Conservation (phyloP, 2,329 filamentous ascomycete genomes). For the Fusarium torreyae region DNA sequence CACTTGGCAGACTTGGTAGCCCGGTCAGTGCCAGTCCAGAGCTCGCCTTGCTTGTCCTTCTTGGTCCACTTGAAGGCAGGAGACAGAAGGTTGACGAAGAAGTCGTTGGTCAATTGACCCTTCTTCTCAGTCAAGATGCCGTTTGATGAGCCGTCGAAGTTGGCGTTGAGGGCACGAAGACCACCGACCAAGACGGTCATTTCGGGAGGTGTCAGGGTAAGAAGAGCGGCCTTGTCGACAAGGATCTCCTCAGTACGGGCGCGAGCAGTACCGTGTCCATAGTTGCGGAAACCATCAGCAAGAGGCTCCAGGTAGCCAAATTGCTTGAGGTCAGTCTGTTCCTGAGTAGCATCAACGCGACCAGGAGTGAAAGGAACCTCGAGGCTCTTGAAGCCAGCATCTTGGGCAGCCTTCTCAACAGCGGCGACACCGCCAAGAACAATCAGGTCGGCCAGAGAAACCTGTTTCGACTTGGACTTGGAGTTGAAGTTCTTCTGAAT, state of each 20-base stretch:
- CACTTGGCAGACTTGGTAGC: constrained; percentile 77
- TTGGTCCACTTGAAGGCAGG: constrained; percentile 73
- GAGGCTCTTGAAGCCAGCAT: constrained; percentile 61
- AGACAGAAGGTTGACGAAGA: constrained; percentile 85
- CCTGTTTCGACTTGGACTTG: constrained; percentile 69
- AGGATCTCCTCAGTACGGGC: constrained; percentile 78
- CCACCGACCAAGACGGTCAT: constrained; percentile 80
- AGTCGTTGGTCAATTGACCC: constrained; percentile 82
- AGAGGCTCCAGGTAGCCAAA: constrained; percentile 77
- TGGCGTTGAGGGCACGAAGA: constrained; percentile 77
- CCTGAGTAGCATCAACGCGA: constrained; percentile 78
- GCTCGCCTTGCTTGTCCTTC: constrained; percentile 63
- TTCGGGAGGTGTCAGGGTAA: constrained; percentile 80
- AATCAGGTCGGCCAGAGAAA: constrained; percentile 85
- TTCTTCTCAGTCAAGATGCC: constrained; percentile 79
- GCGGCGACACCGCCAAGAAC: constrained; percentile 80
- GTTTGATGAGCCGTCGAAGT: constrained; percentile 77
- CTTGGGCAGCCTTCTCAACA: constrained; percentile 77
- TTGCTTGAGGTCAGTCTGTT: constrained; percentile 78
- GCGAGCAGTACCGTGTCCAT: constrained; percentile 73
- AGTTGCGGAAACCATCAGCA: constrained; percentile 87
- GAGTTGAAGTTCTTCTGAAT: constrained; percentile 78
- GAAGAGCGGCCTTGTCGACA: constrained; percentile 79
- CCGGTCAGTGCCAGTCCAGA: constrained; percentile 75
- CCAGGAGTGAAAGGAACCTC: constrained; percentile 81